Conservation (phyloP, 2,329 filamentous ascomycete species). For the Penicillium sp. region DNA sequence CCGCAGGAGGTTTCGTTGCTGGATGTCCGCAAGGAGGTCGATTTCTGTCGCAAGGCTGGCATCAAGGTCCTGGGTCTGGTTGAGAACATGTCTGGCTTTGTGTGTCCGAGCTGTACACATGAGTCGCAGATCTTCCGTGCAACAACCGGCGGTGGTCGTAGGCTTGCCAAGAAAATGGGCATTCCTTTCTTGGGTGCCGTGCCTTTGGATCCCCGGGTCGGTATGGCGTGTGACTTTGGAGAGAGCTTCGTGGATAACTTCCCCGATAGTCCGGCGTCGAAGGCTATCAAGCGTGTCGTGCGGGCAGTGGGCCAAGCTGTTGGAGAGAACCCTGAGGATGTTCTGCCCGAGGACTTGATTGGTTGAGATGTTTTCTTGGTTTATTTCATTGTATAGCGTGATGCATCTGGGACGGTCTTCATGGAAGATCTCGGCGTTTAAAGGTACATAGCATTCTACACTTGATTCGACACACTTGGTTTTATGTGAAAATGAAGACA, state of each 20-base stretch:
- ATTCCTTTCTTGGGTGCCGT: slow-evolving; percentile 89
- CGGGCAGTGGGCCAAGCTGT: slow-evolving; percentile 67
- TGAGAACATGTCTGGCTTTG: slow-evolving; percentile 97
- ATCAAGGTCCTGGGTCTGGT: slow-evolving; percentile 87
- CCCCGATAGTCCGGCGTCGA: slow-evolving; percentile 87
- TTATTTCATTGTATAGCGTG: slow-evolving; percentile 20
- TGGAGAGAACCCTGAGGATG: slow-evolving; percentile 60
- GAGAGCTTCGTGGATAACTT: slow-evolving; percentile 96
- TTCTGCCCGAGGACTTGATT: slow-evolving; percentile 38
- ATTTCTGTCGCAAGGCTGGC: slow-evolving; percentile 93
- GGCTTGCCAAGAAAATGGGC: slow-evolving; percentile 79
- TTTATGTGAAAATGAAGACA: slow-evolving; percentile 1
- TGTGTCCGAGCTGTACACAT: slow-evolving; percentile 88
- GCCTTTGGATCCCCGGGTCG: slow-evolving; percentile 87
- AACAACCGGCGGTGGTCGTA: slow-evolving; percentile 82
- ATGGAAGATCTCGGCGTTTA: slow-evolving; percentile 21
- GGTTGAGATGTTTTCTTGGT: slow-evolving; percentile 20
- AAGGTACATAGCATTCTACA: slow-evolving; percentile 14
- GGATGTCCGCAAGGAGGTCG: slow-evolving; percentile 95
- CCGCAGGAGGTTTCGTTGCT: slow-evolving; percentile 91
- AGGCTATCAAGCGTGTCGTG: slow-evolving; percentile 79
- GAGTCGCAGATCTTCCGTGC: slow-evolving; percentile 82
- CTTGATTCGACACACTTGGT: slow-evolving; percentile 19
- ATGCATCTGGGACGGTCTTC: slow-evolving; percentile 19
- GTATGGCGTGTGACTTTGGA: slow-evolving; percentile 95